These are phyloP conservation scores for Spizellomyces punctatus DNA, from an alignment of 192 early-diverging fungal species.

Conservation along the genomic window DNA sequence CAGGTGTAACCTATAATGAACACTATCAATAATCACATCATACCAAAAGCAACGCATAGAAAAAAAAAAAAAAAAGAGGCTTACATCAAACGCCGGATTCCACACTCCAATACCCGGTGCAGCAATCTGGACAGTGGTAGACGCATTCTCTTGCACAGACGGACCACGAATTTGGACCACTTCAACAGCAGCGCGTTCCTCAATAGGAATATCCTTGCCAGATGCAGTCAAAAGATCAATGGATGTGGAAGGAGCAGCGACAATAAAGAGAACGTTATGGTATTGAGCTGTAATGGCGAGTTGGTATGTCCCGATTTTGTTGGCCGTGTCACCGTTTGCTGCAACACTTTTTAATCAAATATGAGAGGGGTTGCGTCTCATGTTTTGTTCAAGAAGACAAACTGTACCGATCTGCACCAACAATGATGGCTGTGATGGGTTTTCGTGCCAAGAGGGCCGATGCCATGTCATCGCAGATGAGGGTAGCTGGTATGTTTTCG, in stretches of 20 bases:
- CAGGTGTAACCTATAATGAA: slow-evolving; percentile 74
- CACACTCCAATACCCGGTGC: slow-evolving; percentile 86
- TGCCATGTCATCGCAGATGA: slow-evolving; percentile 91
- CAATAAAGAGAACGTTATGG: slow-evolving; percentile 87
- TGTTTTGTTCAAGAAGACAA: neutral
- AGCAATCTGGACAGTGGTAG: slow-evolving; percentile 70
- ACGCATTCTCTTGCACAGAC: slow-evolving; percentile 46
- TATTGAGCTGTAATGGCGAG: slow-evolving; percentile 87
- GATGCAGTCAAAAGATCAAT: slow-evolving; percentile 75
- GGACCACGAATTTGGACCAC: slow-evolving; percentile 68
- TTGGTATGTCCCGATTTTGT: slow-evolving; percentile 99
- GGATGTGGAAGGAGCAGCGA: slow-evolving; percentile 93
- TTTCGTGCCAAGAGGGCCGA: slow-evolving; percentile 75
- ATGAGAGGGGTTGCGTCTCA: neutral
- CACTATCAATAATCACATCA: slow-evolving; percentile 17
- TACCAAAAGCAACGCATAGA: slow-evolving; percentile 6
- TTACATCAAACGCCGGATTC: slow-evolving; percentile 93
- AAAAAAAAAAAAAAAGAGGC: too few relatives aligned
- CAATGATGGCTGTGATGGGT: slow-evolving; percentile 80
- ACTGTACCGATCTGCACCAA: slow-evolving; percentile 85
- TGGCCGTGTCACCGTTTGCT: slow-evolving; percentile 95
- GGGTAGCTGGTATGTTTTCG: slow-evolving; percentile 90
- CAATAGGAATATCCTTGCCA: slow-evolving; percentile 85
- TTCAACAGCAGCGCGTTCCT: slow-evolving; percentile 74
- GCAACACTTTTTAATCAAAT: slow-evolving; percentile 60